Conservation (phyloP, 768 basidiomycete genomes). For the Amanita exitialis region DNA sequence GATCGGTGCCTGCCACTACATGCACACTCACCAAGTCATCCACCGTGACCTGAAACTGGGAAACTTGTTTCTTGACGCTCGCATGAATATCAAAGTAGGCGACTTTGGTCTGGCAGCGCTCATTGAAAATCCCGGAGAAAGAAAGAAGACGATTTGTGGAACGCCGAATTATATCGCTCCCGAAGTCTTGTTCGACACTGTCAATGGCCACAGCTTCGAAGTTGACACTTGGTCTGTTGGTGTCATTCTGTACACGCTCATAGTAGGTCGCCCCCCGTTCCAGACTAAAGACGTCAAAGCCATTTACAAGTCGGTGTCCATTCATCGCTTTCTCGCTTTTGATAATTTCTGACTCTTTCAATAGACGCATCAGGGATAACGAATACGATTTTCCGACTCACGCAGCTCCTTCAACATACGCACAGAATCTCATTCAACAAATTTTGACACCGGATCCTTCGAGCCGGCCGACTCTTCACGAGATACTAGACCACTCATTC, state of each 20-base stretch:
- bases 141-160: constrained; percentile 98
- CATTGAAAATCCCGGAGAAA: constrained; percentile 91
- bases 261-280: constrained; percentile 94
- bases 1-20: constrained; percentile 93
- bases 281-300: constrained; percentile 97
- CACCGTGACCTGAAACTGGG: constrained; percentile 96
- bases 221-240: constrained; percentile 98
- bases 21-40: constrained; percentile 95
- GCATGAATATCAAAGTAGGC: constrained; percentile 95
- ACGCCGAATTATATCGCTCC: constrained; percentile 99
- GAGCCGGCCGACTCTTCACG: constrained; percentile 71
- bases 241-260: constrained; percentile 91
- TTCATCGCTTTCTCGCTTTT: neutral
- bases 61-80: constrained; percentile 82
- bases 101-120: constrained; percentile 97
- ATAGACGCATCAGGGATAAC: constrained; percentile 85
- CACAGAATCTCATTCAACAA: constrained; percentile 66
- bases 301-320: constrained; percentile 70
- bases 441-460: constrained; percentile 84
- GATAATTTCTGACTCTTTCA: constrained; percentile 5
- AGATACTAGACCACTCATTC: constrained; percentile 79
- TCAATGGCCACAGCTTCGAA: constrained; percentile 95
- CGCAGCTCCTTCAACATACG: constrained; percentile 57
- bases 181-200: constrained; percentile 92
- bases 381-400: constrained; percentile 87